phyloP scores from a whole-genome alignment of 1,284 basidiomycete genomes.

The Lentinula novae-zelandiae region DNA sequence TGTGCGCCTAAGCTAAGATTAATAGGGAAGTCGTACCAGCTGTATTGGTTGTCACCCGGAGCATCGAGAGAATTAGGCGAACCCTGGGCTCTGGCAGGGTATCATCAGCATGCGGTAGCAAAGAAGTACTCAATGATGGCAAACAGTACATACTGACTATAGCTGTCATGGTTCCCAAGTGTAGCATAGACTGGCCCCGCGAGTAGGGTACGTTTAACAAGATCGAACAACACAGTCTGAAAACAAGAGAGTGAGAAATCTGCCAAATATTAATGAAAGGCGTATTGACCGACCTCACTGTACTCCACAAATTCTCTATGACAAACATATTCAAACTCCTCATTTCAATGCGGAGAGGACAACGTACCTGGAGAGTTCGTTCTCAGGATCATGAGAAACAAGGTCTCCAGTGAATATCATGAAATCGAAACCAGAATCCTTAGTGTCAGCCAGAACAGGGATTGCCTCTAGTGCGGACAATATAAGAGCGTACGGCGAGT shows the following conservation, averaged over 20 bases:
- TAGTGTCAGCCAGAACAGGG: constrained; percentile 61
- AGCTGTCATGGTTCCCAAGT: constrained; percentile 76
- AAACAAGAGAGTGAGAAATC: constrained; percentile 4
- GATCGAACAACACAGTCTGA: constrained; percentile 56
- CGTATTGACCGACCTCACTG: constrained; percentile 44
- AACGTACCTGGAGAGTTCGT: constrained; percentile 55
- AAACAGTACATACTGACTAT: constrained; percentile 44
- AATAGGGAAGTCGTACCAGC: constrained; percentile 43
- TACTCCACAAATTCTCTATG: constrained; percentile 46
- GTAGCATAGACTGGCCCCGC: constrained; percentile 69
- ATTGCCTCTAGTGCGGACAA: constrained; percentile 65
- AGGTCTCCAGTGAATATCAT: constrained; percentile 77
- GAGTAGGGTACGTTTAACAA: constrained; percentile 58
- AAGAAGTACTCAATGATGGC: constrained; percentile 13
- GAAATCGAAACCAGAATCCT: constrained; percentile 58
- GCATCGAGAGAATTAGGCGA: constrained; percentile 57
- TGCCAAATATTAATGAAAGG: not conserved
- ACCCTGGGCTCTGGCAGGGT: constrained; percentile 53
- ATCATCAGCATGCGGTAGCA: not conserved
- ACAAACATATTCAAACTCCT: not conserved
- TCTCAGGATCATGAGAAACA: constrained; percentile 66
- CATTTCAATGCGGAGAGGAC: not conserved
- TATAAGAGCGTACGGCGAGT: constrained; percentile 64
- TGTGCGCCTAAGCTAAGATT: not conserved
- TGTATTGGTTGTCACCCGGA: constrained; percentile 53